Percentiles rank a stretch among this genome's conserved stretches.
These are phyloP conservation scores for Didymella keratinophila DNA, from an alignment of 2,329 filamentous ascomycete genomes.

Conservation along the genomic window DNA sequence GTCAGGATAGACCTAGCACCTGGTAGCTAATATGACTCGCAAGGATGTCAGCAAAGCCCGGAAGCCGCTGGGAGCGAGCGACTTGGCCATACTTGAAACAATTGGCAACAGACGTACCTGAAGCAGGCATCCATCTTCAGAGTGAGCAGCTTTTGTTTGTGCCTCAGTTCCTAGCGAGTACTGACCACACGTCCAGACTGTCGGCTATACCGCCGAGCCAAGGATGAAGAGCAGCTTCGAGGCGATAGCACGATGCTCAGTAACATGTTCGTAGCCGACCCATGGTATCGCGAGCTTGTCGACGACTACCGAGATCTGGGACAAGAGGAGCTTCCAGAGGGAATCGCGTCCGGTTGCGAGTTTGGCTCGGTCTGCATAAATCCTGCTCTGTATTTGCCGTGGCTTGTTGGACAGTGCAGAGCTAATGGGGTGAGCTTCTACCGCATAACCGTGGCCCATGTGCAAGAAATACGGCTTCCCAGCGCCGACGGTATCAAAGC, in stretches of 20 bases:
- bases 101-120: slow-evolving; percentile 25
- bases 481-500: slow-evolving; percentile 49
- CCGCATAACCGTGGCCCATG: slow-evolving; percentile 62
- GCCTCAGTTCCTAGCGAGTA: not conserved
- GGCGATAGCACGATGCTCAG: not conserved
- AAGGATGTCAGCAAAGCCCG: slow-evolving; percentile 13
- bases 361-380: slow-evolving; percentile 93
- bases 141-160: not conserved
- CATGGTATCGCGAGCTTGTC: not conserved
- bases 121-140: slow-evolving; percentile 4
- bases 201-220: not conserved
- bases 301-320: not conserved
- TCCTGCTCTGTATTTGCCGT: slow-evolving; percentile 83
- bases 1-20: not conserved
- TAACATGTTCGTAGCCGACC: not conserved
- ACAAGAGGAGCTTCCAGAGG: slow-evolving; percentile 51
- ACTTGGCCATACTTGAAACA: slow-evolving; percentile 54
- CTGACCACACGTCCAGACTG: not conserved
- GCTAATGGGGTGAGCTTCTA: slow-evolving; percentile 69
- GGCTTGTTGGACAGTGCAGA: slow-evolving; percentile 80
- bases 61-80: slow-evolving; percentile 9
- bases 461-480: slow-evolving; percentile 49
- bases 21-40: not conserved
- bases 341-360: slow-evolving; percentile 72
- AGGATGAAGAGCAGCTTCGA: not conserved